phyloP scores from a whole-genome alignment of 139 green algal species.

The Micractinium conductrix region DNA sequence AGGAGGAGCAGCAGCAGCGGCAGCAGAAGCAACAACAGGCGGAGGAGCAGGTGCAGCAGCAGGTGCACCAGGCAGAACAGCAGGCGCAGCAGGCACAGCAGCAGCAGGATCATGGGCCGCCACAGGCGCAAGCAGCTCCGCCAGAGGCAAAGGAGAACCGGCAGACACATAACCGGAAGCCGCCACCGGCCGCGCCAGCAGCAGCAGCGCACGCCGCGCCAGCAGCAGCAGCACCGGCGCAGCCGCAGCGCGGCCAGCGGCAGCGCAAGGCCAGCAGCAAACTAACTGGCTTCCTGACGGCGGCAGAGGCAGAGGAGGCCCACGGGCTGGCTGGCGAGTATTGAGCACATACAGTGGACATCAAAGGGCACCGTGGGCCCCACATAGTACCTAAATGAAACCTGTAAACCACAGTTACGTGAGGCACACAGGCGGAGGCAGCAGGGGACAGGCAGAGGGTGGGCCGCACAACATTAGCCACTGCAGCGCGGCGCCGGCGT shows the following conservation, averaged over 20 bases:
- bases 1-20: background rate
- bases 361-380: too few species aligned
- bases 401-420: too few species aligned
- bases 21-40: background rate
- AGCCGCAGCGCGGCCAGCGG: background rate
- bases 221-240: background rate
- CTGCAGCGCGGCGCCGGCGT: too few species aligned
- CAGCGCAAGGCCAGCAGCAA: slow-evolving; percentile 16
- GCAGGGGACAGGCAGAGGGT: too few species aligned
- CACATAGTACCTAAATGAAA: too few species aligned
- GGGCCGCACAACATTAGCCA: too few species aligned
- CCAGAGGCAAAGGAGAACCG: background rate
- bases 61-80: background rate
- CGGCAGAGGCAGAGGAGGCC: background rate
- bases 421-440: too few species aligned
- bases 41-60: background rate
- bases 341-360: too few species aligned
- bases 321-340: background rate
- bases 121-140: background rate
- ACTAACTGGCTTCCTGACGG: background rate
- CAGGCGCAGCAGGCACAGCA: background rate
- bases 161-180: background rate
- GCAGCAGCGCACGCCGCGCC: background rate
- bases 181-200: background rate
- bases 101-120: background rate